These are phyloP conservation scores for Sporothrix pseudoabietina DNA, from an alignment of 2,329 filamentous ascomycete species.

Conservation along the genomic window DNA sequence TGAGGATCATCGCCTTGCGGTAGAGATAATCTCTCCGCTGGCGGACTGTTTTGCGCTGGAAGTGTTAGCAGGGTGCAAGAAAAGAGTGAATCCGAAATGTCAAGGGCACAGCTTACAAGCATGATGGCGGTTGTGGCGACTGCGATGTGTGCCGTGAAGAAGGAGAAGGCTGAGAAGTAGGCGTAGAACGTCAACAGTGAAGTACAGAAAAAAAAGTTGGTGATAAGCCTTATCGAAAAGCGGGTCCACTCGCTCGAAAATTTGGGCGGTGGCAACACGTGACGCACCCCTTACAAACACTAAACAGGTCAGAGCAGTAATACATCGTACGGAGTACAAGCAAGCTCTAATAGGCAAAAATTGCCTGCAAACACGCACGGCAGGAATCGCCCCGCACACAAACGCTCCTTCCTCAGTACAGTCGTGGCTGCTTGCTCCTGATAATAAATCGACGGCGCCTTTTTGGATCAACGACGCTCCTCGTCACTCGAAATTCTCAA, in stretches of 20 bases:
- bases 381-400: slow-evolving; percentile 30
- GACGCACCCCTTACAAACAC: neutral
- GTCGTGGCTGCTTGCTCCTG: neutral
- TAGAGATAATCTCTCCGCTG: slow-evolving; percentile 88
- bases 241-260: neutral
- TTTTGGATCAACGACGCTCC: neutral
- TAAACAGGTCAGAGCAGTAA: too few species aligned
- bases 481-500: neutral
- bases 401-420: neutral
- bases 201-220: slow-evolving; percentile 21
- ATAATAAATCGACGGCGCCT: slow-evolving; percentile 13
- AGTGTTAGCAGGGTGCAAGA: neutral
- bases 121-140: slow-evolving; percentile 26
- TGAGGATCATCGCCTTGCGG: slow-evolving; percentile 79
- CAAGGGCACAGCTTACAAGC: slow-evolving; percentile 32
- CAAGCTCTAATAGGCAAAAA: slow-evolving; percentile 14
- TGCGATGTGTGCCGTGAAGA: neutral
- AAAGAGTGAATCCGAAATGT: slow-evolving; percentile 23
- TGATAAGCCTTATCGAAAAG: slow-evolving; percentile 32
- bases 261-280: slow-evolving; percentile 21
- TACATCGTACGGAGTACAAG: neutral
- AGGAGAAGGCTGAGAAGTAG: neutral
- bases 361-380: neutral
- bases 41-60: slow-evolving; percentile 69
- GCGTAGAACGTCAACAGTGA: neutral